Percentiles rank a stretch among this genome's conserved stretches.
phyloP scores from a whole-genome alignment of 1,284 basidiomycete species.

The Xerocomus nothofagi region DNA sequence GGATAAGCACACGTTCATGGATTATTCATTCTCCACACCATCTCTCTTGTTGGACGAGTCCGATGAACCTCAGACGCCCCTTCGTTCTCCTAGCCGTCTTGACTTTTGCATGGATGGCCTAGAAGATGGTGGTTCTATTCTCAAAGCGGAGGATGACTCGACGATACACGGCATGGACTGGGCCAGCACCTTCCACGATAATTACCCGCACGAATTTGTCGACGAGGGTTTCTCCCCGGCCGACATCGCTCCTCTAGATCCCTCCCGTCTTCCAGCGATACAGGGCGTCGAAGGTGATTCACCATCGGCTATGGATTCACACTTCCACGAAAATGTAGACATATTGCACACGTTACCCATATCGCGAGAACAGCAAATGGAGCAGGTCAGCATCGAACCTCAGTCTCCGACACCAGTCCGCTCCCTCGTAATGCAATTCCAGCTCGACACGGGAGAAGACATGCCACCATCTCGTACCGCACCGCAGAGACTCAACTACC shows the following conservation, averaged over 20 bases:
- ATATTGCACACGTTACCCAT: not conserved
- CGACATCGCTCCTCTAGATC: slow-evolving; percentile 4
- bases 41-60: slow-evolving; percentile 13
- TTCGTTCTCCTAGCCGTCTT: slow-evolving; percentile 36
- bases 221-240: slow-evolving; percentile 11
- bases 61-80: slow-evolving; percentile 17
- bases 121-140: not conserved
- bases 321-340: slow-evolving; percentile 1
- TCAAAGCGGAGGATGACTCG: not conserved
- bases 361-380: slow-evolving; percentile 2
- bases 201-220: not conserved
- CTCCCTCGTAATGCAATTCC: slow-evolving; percentile 7
- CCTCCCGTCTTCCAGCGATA: not conserved
- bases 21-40: slow-evolving; percentile 6
- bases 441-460: slow-evolving; percentile 3
- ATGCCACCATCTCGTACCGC: slow-evolving; percentile 4
- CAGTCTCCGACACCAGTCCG: slow-evolving; percentile 26
- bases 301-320: slow-evolving; percentile 9
- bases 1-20: slow-evolving; percentile 8
- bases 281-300: not conserved
- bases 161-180: slow-evolving; percentile 13
- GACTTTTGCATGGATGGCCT: slow-evolving; percentile 29
- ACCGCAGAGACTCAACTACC: slow-evolving; percentile 25
- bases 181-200: slow-evolving; percentile 4
- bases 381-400: slow-evolving; percentile 5